Evolutionary conservation across 805 yeast species (phyloP).

Genomic region (Zygotorulaspora chibaensis): DNA sequence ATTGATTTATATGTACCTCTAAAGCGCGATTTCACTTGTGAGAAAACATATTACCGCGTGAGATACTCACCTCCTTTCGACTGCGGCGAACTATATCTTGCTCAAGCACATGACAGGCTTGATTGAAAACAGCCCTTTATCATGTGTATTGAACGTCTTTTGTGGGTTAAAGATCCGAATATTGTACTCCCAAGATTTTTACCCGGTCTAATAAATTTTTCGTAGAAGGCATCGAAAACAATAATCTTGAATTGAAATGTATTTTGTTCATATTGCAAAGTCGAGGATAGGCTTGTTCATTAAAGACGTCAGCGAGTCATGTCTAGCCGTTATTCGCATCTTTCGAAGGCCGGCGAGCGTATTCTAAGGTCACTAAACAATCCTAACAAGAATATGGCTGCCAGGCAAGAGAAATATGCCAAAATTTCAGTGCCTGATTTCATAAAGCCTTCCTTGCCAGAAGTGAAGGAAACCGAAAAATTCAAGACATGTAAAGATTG

Average conservation of each 20-base stretch:
- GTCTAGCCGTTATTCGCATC: constrained; percentile 25
- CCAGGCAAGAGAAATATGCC: constrained; percentile 31
- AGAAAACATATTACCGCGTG: too few relatives aligned
- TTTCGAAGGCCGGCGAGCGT: constrained; percentile 39
- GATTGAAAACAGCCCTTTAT: too few relatives aligned
- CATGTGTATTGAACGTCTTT: too few relatives aligned
- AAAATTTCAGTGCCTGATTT: constrained; percentile 36
- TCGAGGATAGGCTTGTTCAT: background rate
- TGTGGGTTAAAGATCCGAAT: too few relatives aligned
- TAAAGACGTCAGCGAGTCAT: constrained; percentile 4
- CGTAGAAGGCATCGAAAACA: background rate
- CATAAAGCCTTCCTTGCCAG: constrained; percentile 33
- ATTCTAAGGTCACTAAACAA: constrained; percentile 32
- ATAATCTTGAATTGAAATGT: constrained; percentile 38
- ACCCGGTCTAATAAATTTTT: background rate
- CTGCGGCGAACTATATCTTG: too few relatives aligned
- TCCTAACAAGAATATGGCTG: constrained; percentile 31
- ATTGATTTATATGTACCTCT: too few relatives aligned
- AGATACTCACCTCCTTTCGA: too few relatives aligned
- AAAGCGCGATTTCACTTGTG: too few relatives aligned
- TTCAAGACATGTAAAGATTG: constrained; percentile 47
- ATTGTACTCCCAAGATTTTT: background rate
- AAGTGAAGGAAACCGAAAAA: constrained; percentile 31
- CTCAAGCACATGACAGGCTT: too few relatives aligned
- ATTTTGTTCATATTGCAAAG: constrained; percentile 44